A percentile compares a stretch with the other conserved stretches of the same genome.
Conservation (phyloP, 2,329 filamentous ascomycete species). For the Amylocarpus encephaloides region DNA sequence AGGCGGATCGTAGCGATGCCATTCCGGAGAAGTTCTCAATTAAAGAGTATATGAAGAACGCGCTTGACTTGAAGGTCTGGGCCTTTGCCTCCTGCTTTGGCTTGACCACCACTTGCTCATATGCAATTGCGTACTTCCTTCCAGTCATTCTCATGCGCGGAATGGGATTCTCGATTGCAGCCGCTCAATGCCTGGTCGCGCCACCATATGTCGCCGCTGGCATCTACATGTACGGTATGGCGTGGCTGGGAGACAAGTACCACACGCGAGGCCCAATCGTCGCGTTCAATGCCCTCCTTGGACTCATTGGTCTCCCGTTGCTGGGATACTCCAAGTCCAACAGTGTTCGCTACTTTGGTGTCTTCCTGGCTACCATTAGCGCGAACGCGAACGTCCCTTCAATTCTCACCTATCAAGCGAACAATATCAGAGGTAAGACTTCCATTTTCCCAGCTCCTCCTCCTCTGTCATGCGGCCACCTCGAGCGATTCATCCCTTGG, state of each 20-base stretch:
- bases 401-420: slow-evolving; percentile 73
- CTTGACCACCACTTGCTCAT: slow-evolving; percentile 64
- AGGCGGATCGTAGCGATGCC: slow-evolving; percentile 51
- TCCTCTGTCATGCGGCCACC: slow-evolving; percentile 47
- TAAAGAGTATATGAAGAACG: slow-evolving; percentile 40
- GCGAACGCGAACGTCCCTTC: slow-evolving; percentile 68
- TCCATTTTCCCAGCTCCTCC: slow-evolving; percentile 41
- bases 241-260: slow-evolving; percentile 48
- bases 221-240: slow-evolving; percentile 39
- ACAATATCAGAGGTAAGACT: slow-evolving; percentile 39
- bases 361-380: slow-evolving; percentile 42
- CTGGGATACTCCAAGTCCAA: slow-evolving; percentile 43
- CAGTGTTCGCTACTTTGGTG: slow-evolving; percentile 48
- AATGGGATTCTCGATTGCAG: slow-evolving; percentile 47
- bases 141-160: slow-evolving; percentile 61
- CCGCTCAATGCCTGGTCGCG: slow-evolving; percentile 48
- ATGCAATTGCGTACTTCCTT: slow-evolving; percentile 72
- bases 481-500: background rate
- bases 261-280: slow-evolving; percentile 32
- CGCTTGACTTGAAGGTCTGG: slow-evolving; percentile 54
- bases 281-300: slow-evolving; percentile 37
- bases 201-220: slow-evolving; percentile 44
- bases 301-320: slow-evolving; percentile 39
- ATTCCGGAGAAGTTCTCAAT: slow-evolving; percentile 41
- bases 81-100: slow-evolving; percentile 54